Evolutionary conservation across 129 eudicot species (phyloP).

Genomic region (Smallanthus sonchifolius): DNA sequence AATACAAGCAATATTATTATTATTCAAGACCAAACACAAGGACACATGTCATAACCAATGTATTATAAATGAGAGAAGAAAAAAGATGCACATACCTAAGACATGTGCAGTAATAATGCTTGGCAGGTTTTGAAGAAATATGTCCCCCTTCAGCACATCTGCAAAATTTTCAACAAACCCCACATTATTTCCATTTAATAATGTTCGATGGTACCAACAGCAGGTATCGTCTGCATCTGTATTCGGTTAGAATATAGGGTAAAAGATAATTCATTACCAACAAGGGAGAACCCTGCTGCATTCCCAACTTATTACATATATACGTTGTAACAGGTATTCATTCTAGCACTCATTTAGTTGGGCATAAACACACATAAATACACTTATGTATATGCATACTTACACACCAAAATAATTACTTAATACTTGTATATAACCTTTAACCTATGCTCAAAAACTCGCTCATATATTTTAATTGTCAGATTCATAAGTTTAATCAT

Average conservation of each 20-base stretch:
- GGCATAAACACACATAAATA: neutral
- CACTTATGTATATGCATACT: neutral
- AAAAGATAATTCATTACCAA: neutral
- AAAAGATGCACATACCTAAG: conserved; percentile 43
- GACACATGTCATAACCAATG: neutral
- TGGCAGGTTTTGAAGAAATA: conserved; percentile 95
- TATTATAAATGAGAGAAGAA: neutral
- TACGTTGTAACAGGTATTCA: neutral
- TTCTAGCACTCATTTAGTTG: neutral
- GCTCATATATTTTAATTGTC: neutral
- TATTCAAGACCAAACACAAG: neutral
- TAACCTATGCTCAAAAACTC: neutral
- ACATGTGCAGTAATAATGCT: conserved; percentile 90
- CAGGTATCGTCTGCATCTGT: neutral
- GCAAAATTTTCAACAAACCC: conserved; percentile 16
- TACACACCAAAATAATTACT: neutral
- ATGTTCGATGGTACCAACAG: neutral
- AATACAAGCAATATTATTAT: neutral
- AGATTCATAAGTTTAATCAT: neutral
- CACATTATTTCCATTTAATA: neutral
- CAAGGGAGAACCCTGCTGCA: neutral
- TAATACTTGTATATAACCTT: neutral
- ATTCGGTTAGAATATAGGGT: conserved; percentile 4
- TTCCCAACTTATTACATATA: neutral
- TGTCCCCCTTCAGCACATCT: conserved; percentile 94